A percentile compares a stretch with the other conserved stretches of the same genome.
Evolutionary conservation across 1,284 basidiomycete species (phyloP).

Genomic region (Apiotrichum siamense): DNA sequence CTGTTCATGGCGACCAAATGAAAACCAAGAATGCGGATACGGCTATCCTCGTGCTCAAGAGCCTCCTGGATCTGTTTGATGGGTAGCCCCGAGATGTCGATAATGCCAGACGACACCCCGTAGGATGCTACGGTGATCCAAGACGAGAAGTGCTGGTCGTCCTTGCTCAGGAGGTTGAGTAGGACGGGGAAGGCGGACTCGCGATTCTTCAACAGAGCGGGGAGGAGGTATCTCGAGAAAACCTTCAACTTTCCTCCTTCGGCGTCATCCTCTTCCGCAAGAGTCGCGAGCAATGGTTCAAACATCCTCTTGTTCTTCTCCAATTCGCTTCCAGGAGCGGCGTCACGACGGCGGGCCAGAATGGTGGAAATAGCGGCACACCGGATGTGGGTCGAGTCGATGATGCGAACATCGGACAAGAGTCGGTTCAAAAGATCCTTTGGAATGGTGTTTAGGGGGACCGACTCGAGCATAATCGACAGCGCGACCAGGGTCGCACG

Average conservation of each 20-base stretch:
- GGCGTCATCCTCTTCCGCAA: slow-evolving; percentile 10
- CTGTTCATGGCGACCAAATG: slow-evolving; percentile 29
- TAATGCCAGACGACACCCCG: slow-evolving; percentile 25
- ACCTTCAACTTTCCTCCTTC: slow-evolving; percentile 1
- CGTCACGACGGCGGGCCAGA: slow-evolving; percentile 7
- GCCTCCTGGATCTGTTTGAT: slow-evolving; percentile 22
- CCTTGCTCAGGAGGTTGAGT: slow-evolving; percentile 16
- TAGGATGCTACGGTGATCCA: slow-evolving; percentile 38
- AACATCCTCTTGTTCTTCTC: slow-evolving; percentile 16
- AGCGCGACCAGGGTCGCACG: slow-evolving; percentile 20
- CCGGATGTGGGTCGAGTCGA: slow-evolving; percentile 21
- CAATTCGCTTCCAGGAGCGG: not conserved
- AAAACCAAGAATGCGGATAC: slow-evolving; percentile 33
- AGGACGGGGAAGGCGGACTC: slow-evolving; percentile 12
- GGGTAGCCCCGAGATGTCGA: slow-evolving; percentile 23
- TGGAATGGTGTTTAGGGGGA: slow-evolving; percentile 20
- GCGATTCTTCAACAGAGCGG: slow-evolving; percentile 22
- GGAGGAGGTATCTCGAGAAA: slow-evolving; percentile 29
- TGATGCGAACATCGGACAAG: slow-evolving; percentile 20
- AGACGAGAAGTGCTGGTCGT: slow-evolving; percentile 18
- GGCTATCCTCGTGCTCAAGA: slow-evolving; percentile 25
- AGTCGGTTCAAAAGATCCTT: slow-evolving; percentile 16
- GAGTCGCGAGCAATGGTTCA: slow-evolving; percentile 21
- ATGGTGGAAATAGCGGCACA: slow-evolving; percentile 25
- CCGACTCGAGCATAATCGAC: slow-evolving; percentile 19